Evolutionary conservation across 495 filamentous ascomycete genomes (phyloP), one percentile per base, ranked within the genome.

Genomic region (Trichoderma erinaceum): DNA sequence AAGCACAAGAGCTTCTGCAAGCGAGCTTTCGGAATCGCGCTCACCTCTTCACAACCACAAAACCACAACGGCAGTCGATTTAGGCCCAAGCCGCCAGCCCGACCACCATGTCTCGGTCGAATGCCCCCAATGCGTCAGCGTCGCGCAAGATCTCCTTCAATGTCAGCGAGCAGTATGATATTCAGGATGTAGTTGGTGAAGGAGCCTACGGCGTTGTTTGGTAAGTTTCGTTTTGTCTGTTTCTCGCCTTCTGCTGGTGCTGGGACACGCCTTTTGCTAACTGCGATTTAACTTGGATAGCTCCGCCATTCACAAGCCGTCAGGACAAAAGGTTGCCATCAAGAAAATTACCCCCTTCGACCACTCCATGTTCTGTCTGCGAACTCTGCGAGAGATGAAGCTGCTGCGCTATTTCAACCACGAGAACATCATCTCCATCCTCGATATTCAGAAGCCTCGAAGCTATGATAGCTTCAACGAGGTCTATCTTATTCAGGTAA

Each of bases 311-410:
- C 96, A 99, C 82, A 98, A 98, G 82, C 96, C 96, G 6, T 98
- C 96, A 3, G 89, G 92, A 70, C 96, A 99, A 80, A 98, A 97
- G 82, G 96, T 99, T 65, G 96, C 96, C 38, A 99, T 99, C 82
- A 99, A 99, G 84, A 99, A 99, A 85, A 99, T 99, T 73, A 97
- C 93, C 1, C 96, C 95, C 0, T 98, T 98, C 80, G 95, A 99
- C 72, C 94, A 98, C 76, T 97, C 92, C 73, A 98, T 97, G 94
- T 99, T 99, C 84, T 98, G 95, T 77, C 81, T 99, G 72, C 86
- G 96, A 74, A 99, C 96, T 8, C 82, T 99, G 71, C 92, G 96
- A 74, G 96, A 99, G 80, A 99, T 99, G 96, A 99, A 99, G 86
- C 84, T 99, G 67, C 83, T 99, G 71, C 87, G 96, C 71, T 98